A percentile compares a stretch with the other conserved stretches of the same genome.
Conservation (phyloP, 345 rosid genomes). For the Melaleuca alternifolia region DNA sequence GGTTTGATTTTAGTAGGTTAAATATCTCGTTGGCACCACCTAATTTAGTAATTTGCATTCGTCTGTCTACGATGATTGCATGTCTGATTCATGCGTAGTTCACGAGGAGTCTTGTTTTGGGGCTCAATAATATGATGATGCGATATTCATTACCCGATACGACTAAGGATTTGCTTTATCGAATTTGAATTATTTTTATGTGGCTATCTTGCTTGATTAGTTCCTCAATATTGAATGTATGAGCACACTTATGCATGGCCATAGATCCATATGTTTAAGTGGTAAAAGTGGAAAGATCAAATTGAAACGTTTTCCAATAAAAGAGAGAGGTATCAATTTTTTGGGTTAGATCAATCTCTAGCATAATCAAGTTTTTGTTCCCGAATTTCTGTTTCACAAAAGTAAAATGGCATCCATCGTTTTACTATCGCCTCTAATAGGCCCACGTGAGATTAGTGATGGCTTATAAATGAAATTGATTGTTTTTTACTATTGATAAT, state of each 20-base stretch:
- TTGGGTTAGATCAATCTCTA: background rate
- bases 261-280: background rate
- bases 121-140: background rate
- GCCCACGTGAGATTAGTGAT: background rate
- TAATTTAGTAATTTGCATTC: background rate
- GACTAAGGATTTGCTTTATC: background rate
- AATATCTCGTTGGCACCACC: background rate
- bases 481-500: too few species aligned
- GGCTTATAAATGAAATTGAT: background rate
- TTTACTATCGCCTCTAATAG: fast-evolving
- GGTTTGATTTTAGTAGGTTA: background rate
- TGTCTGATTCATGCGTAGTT: background rate
- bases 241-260: background rate
- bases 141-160: background rate
- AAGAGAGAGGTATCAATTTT: background rate
- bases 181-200: background rate
- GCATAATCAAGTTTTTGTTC: background rate
- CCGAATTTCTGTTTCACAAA: background rate
- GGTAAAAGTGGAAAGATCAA: background rate
- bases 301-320: background rate
- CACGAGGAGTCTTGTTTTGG: background rate
- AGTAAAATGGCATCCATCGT: background rate
- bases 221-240: background rate
- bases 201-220: background rate
- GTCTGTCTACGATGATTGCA: background rate